Base-by-base conservation (phyloP, 2,329 filamentous ascomycete genomes). In the Anisogramma anomala region DNA sequence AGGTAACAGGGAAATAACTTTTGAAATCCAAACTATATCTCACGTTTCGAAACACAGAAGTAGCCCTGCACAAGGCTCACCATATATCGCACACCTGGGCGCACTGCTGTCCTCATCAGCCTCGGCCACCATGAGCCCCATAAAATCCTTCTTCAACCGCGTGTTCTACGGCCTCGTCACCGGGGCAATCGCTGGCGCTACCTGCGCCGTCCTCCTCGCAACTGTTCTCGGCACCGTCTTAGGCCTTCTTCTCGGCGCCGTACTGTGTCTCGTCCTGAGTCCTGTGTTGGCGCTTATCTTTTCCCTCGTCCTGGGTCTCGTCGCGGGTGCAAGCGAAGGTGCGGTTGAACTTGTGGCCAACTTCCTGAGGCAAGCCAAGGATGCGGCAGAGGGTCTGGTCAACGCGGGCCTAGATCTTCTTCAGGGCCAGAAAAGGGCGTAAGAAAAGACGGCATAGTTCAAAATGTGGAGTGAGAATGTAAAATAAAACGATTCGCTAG, bases 91-190 rank as follows among this genome's bases (percentile, higher is more conserved):
- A n/a, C n/a, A n/a, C n/a, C n/a, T n/a, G n/a, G n/a, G n/a, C n/a
- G n/a, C n/a, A n/a, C n/a, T n/a, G 13, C n/a, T 30, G 27, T 30
- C 15, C 11, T 14, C 10, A 5, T 13, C 13, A 28, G 26, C 11
- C 26, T 17, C 28, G 3, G n/a, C n/a, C 14, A 32, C 9, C 14
- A 42, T 42, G 40, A 22, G 40, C 11, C 34, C 40, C 22, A 19
- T 42, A n/a, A 20, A 23, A n/a, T 8, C 30, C 3, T 42, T 42
- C 32, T 38, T 42, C 34, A 42, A 32, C 20, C 40, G 40, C n/a
- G 34, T 42, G 27, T 23, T 42, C 8, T 42, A 37, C 10, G 40
- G 40, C 20, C 27, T 42, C 13, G 10, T 22, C 7, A 23, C 36
- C 18, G 40, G 40, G 18, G 34, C 40, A 11, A 18, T 34, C 6